Conservation (phyloP, 345 rosid species). For the Linum lewisii region DNA sequence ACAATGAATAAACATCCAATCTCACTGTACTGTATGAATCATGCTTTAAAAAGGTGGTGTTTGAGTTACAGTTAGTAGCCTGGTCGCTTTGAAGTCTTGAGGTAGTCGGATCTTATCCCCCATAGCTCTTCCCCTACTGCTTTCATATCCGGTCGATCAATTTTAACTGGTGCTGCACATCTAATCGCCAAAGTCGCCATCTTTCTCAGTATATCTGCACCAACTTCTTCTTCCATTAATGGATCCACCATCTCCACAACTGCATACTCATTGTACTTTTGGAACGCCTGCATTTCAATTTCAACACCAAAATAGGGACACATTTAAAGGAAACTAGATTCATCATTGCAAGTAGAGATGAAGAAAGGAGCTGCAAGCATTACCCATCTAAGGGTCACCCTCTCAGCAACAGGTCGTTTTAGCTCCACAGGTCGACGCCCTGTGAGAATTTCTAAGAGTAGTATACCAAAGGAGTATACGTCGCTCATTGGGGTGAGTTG, state of each 20-base stretch:
- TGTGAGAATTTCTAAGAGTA: constrained; percentile 75
- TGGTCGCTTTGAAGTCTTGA: constrained; percentile 30
- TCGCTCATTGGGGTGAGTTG: constrained; percentile 90
- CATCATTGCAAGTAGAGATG: constrained; percentile 8
- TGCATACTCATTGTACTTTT: constrained; percentile 50
- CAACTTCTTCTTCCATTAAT: constrained; percentile 42
- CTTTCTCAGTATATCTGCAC: constrained; percentile 36
- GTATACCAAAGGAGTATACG: constrained; percentile 82
- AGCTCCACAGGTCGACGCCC: constrained; percentile 89
- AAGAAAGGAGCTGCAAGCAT: constrained; percentile 15
- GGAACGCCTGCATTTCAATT: constrained; percentile 47
- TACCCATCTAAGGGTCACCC: constrained; percentile 87
- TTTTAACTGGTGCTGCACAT: constrained; percentile 73
- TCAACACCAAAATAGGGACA: background rate
- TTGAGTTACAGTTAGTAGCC: too few relatives aligned
- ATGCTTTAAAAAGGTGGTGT: too few relatives aligned
- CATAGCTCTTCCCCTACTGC: constrained; percentile 73
- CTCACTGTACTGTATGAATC: too few relatives aligned
- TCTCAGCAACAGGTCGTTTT: constrained; percentile 47
- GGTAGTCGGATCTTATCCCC: constrained; percentile 72
- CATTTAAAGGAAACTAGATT: background rate
- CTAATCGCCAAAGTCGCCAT: constrained; percentile 70
- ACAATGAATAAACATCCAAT: too few relatives aligned
- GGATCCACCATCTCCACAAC: constrained; percentile 54
- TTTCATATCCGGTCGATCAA: constrained; percentile 79